phyloP scores from a whole-genome alignment of 192 early-diverging fungal species.

The Rhizoclosmatium sp. region DNA sequence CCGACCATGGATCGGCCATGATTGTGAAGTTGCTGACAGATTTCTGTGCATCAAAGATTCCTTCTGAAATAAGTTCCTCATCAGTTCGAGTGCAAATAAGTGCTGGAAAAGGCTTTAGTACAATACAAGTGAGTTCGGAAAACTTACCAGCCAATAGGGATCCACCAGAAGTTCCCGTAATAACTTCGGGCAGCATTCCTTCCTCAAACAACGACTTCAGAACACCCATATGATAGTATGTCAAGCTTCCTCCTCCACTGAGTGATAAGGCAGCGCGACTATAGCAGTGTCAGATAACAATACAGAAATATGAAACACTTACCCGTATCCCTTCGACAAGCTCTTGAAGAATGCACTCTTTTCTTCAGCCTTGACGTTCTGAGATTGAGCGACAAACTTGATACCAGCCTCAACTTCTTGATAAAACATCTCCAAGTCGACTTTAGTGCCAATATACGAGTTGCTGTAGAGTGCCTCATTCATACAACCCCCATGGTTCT shows the following conservation, averaged over 20 bases:
- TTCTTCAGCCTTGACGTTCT: slow-evolving; percentile 45
- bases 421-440: slow-evolving; percentile 71
- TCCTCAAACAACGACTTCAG: slow-evolving; percentile 75
- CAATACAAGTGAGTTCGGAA: neutral
- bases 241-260: slow-evolving; percentile 73
- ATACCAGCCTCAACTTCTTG: slow-evolving; percentile 61
- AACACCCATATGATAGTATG: slow-evolving; percentile 70
- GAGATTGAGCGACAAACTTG: slow-evolving; percentile 38
- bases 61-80: slow-evolving; percentile 55
- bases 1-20: slow-evolving; percentile 33
- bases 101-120: slow-evolving; percentile 52
- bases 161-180: slow-evolving; percentile 80
- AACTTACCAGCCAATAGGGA: slow-evolving; percentile 43
- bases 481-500: slow-evolving; percentile 80
- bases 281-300: neutral
- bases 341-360: slow-evolving; percentile 72
- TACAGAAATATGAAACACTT: neutral
- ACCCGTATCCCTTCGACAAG: slow-evolving; percentile 72
- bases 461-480: slow-evolving; percentile 76
- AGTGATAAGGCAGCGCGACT: slow-evolving; percentile 75
- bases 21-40: slow-evolving; percentile 1
- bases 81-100: slow-evolving; percentile 75
- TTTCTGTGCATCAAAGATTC: slow-evolving; percentile 51
- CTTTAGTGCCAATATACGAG: slow-evolving; percentile 78
- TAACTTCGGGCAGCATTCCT: slow-evolving; percentile 72